Conservation (phyloP, 73 alveolate species). For the Paramecium biaurelia region DNA sequence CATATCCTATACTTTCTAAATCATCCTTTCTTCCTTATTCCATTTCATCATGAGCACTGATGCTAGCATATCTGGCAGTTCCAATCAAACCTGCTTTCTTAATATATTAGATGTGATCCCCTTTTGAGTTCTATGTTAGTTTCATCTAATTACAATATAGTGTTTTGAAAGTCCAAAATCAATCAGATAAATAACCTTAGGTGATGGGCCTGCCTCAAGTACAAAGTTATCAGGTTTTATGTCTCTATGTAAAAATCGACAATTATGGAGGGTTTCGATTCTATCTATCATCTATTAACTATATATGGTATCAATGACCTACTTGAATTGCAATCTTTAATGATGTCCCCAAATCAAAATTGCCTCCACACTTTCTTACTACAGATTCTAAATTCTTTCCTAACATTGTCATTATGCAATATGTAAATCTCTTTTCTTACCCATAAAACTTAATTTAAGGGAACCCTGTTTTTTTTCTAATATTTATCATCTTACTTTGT, state of each 20-base stretch:
- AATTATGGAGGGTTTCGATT: constrained; percentile 46
- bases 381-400: constrained; percentile 49
- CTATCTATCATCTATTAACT: constrained; percentile 49
- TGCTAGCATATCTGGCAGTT: constrained; percentile 81
- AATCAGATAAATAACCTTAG: constrained; percentile 47
- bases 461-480: constrained; percentile 47
- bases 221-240: constrained; percentile 72
- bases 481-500: not conserved
- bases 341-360: constrained; percentile 40
- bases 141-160: constrained; percentile 59
- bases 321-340: constrained; percentile 43
- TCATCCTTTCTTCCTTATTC: constrained; percentile 85
- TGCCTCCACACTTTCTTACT: constrained; percentile 43
- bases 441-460: constrained; percentile 48
- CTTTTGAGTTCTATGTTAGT: constrained; percentile 51
- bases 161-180: constrained; percentile 70
- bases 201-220: constrained; percentile 55
- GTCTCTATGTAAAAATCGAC: constrained; percentile 62
- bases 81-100: constrained; percentile 81
- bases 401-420: constrained; percentile 34
- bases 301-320: constrained; percentile 61
- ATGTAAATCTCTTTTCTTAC: not conserved
- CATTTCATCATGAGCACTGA: constrained; percentile 71
- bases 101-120: constrained; percentile 73
- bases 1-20: constrained; percentile 77